These are phyloP conservation scores for Trichophyton benhamiae DNA, from an alignment of 2,329 filamentous ascomycete genomes.

Conservation along the genomic window DNA sequence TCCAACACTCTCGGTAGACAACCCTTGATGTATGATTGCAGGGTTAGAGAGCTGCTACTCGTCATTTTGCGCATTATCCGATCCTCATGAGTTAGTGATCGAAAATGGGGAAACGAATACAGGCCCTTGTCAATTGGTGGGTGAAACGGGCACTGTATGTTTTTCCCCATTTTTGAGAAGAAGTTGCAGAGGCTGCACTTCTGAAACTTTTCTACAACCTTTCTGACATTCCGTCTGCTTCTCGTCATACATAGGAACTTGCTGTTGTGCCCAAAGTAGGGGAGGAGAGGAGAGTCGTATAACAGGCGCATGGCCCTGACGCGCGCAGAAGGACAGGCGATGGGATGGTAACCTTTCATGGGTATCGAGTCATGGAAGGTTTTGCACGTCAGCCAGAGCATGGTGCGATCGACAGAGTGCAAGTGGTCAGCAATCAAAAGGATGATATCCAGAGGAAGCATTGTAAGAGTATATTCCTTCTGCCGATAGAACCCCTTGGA, in stretches of 20 bases:
- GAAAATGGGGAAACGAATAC: background rate
- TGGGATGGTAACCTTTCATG: background rate
- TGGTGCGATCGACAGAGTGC: constrained; percentile 15
- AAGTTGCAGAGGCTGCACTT: background rate
- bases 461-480: background rate
- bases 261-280: constrained; percentile 2
- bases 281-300: constrained; percentile 2
- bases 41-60: background rate
- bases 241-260: background rate
- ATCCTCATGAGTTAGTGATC: background rate
- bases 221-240: background rate
- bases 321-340: background rate
- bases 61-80: background rate
- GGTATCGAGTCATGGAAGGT: constrained; percentile 4
- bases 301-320: constrained; percentile 3
- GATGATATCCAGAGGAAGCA: constrained; percentile 6
- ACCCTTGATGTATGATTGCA: background rate
- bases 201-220: background rate
- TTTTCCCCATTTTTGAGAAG: background rate
- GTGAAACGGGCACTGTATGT: constrained; percentile 8
- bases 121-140: background rate
- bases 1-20: background rate
- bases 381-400: constrained; percentile 16
- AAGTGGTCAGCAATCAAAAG: constrained; percentile 13
- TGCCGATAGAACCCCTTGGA: background rate